Evolutionary conservation across 2,329 filamentous ascomycete genomes (phyloP).

Genomic region (Trichocomaceae sp.): DNA sequence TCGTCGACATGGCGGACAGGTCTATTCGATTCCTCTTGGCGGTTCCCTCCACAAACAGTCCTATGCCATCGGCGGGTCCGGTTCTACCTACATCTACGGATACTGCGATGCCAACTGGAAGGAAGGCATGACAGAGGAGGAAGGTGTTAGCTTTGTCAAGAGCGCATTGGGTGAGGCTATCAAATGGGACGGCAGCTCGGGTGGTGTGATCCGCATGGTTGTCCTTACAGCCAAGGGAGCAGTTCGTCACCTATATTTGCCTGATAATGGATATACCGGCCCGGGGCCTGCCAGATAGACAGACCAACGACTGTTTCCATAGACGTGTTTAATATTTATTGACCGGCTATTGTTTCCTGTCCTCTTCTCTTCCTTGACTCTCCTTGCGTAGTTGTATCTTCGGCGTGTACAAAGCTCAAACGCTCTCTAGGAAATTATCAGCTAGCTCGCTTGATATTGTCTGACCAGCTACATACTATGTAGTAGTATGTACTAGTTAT

Average conservation of each 20-base stretch:
- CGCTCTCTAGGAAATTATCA: background rate
- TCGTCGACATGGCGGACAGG: slow-evolving; percentile 86
- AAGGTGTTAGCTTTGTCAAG: slow-evolving; percentile 90
- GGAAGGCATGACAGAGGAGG: slow-evolving; percentile 87
- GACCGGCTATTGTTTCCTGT: slow-evolving; percentile 13
- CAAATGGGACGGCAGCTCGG: slow-evolving; percentile 98
- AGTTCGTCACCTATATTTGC: slow-evolving; percentile 88
- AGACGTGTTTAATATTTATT: slow-evolving; percentile 15
- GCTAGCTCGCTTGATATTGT: background rate
- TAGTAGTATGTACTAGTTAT: background rate
- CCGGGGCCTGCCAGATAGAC: slow-evolving; percentile 47
- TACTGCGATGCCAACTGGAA: slow-evolving; percentile 96
- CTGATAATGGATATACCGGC: slow-evolving; percentile 79
- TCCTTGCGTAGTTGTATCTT: background rate
- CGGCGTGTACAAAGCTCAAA: background rate
- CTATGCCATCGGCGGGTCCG: slow-evolving; percentile 92
- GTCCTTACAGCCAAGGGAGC: slow-evolving; percentile 86
- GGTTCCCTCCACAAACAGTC: slow-evolving; percentile 96
- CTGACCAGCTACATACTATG: background rate
- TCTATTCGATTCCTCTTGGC: slow-evolving; percentile 94
- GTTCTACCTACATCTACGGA: slow-evolving; percentile 98
- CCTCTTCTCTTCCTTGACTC: background rate
- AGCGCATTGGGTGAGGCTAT: slow-evolving; percentile 86
- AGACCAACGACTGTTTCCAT: background rate
- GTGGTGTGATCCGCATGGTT: slow-evolving; percentile 96